Conservation (phyloP, 129 eudicot species). For the Cynara cardunculus region DNA sequence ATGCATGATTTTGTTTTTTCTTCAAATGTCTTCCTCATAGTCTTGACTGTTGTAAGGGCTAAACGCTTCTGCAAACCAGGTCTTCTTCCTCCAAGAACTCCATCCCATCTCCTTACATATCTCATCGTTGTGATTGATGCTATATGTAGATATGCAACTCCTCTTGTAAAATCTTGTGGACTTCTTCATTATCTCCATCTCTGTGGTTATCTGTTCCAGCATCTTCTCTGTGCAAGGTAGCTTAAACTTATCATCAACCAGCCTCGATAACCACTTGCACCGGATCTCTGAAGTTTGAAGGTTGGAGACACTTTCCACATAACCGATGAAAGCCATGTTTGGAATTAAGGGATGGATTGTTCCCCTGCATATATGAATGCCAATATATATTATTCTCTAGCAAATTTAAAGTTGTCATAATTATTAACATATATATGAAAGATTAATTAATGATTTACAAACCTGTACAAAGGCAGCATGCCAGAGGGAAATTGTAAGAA, state of each 20-base stretch:
- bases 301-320: conserved; percentile 69
- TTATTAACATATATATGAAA: not conserved
- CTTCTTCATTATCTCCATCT: conserved; percentile 64
- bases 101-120: conserved; percentile 81
- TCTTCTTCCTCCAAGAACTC: conserved; percentile 69
- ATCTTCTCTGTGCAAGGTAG: conserved; percentile 60
- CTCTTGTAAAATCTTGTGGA: conserved; percentile 70
- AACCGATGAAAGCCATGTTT: conserved; percentile 76
- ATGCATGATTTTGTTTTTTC: not conserved
- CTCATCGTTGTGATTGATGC: conserved; percentile 70
- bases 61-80: conserved; percentile 63
- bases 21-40: conserved; percentile 33
- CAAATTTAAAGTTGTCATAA: not conserved
- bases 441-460: not conserved
- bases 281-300: conserved; percentile 80
- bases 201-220: conserved; percentile 49
- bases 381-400: not conserved
- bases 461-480: conserved; percentile 70
- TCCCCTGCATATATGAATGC: conserved; percentile 37
- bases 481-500: conserved; percentile 50
- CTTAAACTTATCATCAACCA: conserved; percentile 51
- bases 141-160: conserved; percentile 71
- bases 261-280: conserved; percentile 63
- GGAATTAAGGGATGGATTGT: conserved; percentile 71
- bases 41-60: conserved; percentile 80